Conservation (phyloP, 331 rosid genomes). For the Stylosanthes scabra region DNA sequence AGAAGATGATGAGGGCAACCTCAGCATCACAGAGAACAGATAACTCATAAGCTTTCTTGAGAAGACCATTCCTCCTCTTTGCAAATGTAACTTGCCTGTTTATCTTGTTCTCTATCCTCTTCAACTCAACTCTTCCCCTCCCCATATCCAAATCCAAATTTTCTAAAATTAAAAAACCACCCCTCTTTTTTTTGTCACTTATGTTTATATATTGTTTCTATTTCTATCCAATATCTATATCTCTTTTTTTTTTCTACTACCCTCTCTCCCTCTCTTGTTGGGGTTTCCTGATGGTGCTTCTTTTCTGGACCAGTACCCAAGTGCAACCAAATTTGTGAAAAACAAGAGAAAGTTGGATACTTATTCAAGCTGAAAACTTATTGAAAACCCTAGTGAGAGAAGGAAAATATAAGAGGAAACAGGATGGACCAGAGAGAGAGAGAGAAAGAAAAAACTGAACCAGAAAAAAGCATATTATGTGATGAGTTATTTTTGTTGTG, state of each 20-base stretch:
- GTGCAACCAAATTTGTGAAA: conserved; percentile 72
- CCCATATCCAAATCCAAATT: conserved; percentile 50
- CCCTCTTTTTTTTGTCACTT: conserved; percentile 19
- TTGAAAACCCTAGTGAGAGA: conserved; percentile 64
- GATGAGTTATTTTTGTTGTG: conserved; percentile 41
- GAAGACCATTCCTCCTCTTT: conserved; percentile 94
- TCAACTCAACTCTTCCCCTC: conserved; percentile 97
- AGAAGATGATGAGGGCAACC: conserved; percentile 98
- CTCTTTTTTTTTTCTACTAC: conserved; percentile 22
- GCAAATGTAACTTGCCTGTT: conserved; percentile 99
- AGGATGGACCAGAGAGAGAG: not conserved
- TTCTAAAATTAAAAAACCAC: not conserved
- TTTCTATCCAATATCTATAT: conserved; percentile 39
- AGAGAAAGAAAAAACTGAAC: conserved; percentile 8
- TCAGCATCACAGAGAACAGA: conserved; percentile 97
- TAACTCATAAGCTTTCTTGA: conserved; percentile 96
- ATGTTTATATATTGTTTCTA: conserved; percentile 38
- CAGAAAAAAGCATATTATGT: conserved; percentile 10
- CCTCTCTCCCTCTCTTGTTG: conserved; percentile 44
- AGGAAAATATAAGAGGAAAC: not conserved
- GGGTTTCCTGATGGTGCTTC: conserved; percentile 52
- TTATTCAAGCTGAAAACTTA: conserved; percentile 44
- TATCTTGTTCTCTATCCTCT: conserved; percentile 99
- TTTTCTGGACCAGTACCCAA: conserved; percentile 65
- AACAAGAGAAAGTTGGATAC: conserved; percentile 57